A percentile compares a stretch with the other conserved stretches of the same genome.
phyloP scores from a whole-genome alignment of 78 protist genomes.

The Paratrimastix pyriformis region DNA sequence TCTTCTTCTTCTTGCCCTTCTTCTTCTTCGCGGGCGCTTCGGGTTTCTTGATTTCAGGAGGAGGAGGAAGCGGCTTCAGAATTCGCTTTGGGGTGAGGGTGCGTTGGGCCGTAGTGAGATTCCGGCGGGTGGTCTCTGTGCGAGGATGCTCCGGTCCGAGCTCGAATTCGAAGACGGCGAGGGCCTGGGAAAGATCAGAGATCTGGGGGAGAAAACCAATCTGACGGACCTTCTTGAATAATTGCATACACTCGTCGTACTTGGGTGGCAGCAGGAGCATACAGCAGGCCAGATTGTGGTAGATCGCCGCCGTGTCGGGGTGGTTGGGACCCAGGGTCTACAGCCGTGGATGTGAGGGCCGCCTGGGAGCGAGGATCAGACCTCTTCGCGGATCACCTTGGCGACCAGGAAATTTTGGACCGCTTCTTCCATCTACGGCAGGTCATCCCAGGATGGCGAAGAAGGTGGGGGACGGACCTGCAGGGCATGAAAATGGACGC shows the following conservation, averaged over 20 bases:
- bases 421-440: no score
- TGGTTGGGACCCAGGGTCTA: background rate
- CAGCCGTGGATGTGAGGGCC: no score
- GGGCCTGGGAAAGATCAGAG: background rate
- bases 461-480: background rate
- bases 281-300: background rate
- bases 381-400: no score
- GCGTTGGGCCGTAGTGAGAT: background rate
- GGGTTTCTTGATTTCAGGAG: background rate
- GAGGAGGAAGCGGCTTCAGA: background rate
- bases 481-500: background rate
- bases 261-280: background rate
- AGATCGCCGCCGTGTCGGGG: background rate
- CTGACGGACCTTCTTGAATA: background rate
- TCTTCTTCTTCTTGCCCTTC: background rate
- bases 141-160: background rate
- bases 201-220: background rate
- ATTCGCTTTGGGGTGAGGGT: background rate
- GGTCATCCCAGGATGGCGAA: no score
- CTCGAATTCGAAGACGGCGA: background rate
- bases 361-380: no score
- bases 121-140: background rate
- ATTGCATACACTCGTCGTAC: background rate
- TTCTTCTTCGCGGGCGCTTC: background rate
- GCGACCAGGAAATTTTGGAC: no score